Conservation (phyloP, 1,139 yeast genomes). For the Pichia sp. region DNA sequence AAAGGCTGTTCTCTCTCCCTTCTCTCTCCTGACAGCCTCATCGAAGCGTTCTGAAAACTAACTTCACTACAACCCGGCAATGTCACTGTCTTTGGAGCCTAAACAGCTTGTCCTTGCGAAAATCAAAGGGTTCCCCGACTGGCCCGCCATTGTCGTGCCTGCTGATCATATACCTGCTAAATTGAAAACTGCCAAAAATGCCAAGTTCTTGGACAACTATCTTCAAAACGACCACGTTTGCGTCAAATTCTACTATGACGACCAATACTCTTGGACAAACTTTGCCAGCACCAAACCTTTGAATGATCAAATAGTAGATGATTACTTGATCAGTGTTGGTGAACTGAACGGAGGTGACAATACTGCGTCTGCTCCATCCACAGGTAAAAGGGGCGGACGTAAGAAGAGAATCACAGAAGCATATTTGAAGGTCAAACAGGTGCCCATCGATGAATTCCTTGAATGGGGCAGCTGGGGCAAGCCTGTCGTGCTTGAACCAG, state of each 20-base stretch:
- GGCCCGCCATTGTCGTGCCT: conserved; percentile 80
- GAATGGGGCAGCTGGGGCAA: conserved; percentile 31
- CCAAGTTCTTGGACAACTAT: conserved; percentile 21
- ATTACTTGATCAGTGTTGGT: conserved; percentile 26
- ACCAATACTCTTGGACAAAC: conserved; percentile 61
- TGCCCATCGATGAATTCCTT: conserved; percentile 24
- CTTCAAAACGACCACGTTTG: conserved; percentile 28
- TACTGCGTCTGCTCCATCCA: not conserved
- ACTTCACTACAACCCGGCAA: not conserved
- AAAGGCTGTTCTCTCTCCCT: not conserved
- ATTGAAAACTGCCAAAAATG: conserved; percentile 48
- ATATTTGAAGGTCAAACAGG: conserved; percentile 28
- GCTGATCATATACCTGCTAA: conserved; percentile 51
- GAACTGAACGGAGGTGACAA: conserved; percentile 13
- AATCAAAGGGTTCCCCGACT: conserved; percentile 73
- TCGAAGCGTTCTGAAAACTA: not conserved
- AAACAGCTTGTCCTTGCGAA: conserved; percentile 57
- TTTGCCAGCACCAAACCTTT: conserved; percentile 40
- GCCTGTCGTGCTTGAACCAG: conserved; percentile 21
- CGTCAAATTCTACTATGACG: conserved; percentile 62
- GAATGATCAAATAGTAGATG: conserved; percentile 25
- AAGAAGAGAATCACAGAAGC: conserved; percentile 27
- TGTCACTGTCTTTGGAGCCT: conserved; percentile 6
- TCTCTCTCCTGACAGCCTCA: not conserved
- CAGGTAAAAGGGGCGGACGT: conserved; percentile 17